phyloP scores from a whole-genome alignment of 768 basidiomycete genomes.

The Lactarius sp. region DNA sequence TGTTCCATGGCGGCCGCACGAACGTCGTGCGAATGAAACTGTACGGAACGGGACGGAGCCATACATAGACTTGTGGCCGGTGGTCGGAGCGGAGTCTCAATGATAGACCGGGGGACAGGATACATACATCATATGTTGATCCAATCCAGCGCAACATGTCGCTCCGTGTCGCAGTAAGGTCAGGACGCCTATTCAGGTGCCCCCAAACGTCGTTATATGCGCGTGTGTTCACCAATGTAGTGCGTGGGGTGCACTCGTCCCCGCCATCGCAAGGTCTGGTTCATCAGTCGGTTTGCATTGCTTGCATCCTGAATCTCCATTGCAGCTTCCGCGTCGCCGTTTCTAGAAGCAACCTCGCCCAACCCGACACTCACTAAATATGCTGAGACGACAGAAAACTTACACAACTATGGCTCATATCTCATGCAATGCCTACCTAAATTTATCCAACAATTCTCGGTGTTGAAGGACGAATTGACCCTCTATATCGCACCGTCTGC shows the following conservation, averaged over 20 bases:
- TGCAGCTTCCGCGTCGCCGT: constrained; percentile 68
- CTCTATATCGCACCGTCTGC: constrained; percentile 82
- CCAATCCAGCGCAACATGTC: constrained; percentile 35
- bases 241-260: constrained; percentile 26
- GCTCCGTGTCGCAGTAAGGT: constrained; percentile 42
- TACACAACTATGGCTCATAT: constrained; percentile 93
- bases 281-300: not conserved
- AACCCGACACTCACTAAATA: constrained; percentile 76
- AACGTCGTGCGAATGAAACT: too few relatives aligned
- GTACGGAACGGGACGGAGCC: not conserved
- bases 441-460: constrained; percentile 96
- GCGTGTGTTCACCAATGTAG: constrained; percentile 36
- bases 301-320: not conserved
- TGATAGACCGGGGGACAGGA: not conserved
- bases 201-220: constrained; percentile 40
- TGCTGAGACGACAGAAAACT: constrained; percentile 64
- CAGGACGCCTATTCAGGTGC: constrained; percentile 41
- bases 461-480: constrained; percentile 92
- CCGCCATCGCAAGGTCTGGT: constrained; percentile 44
- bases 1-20: not conserved
- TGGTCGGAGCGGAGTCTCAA: constrained; percentile 25
- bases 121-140: not conserved
- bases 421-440: constrained; percentile 91
- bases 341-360: constrained; percentile 82
- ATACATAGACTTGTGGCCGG: not conserved